phyloP scores from a whole-genome alignment of 1,139 yeast species.

The Zygosaccharomyces sapae region DNA sequence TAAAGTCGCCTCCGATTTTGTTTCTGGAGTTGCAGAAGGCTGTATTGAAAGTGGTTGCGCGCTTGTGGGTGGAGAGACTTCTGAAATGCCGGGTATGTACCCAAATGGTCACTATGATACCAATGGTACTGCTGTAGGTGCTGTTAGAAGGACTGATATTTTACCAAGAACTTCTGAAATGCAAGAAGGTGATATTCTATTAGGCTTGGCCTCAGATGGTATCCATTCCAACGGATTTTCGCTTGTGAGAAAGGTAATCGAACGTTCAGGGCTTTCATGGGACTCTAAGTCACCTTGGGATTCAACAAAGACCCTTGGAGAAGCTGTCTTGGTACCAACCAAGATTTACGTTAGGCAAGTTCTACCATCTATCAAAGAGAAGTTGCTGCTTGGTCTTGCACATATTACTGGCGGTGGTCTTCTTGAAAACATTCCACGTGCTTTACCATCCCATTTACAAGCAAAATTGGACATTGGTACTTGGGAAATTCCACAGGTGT shows the following conservation, averaged over 20 bases:
- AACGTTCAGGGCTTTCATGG: conserved; percentile 64
- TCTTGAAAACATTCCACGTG: conserved; percentile 93
- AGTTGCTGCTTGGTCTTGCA: conserved; percentile 78
- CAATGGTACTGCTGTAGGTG: conserved; percentile 98
- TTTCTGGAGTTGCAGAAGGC: conserved; percentile 93
- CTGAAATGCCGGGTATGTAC: conserved; percentile 99
- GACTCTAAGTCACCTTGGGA: conserved; percentile 84
- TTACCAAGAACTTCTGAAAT: conserved; percentile 67
- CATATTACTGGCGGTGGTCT: conserved; percentile 99
- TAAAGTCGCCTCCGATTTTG: conserved; percentile 79
- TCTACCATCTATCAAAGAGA: conserved; percentile 66
- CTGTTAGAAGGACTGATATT: conserved; percentile 70
- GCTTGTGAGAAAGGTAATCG: conserved; percentile 89
- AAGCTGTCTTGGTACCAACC: conserved; percentile 84
- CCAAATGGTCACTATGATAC: conserved; percentile 94
- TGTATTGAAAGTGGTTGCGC: conserved; percentile 97
- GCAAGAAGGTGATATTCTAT: conserved; percentile 72
- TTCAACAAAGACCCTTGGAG: conserved; percentile 68
- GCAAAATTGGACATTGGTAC: conserved; percentile 74
- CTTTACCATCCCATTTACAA: conserved; percentile 73
- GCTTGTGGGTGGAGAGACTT: conserved; percentile 96
- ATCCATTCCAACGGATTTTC: conserved; percentile 97
- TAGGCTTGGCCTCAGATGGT: conserved; percentile 89
- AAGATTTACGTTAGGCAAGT: conserved; percentile 90
- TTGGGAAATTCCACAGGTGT: conserved; percentile 85